Base-by-base conservation (phyloP, 192 early-diverging fungal species). In the Tieghemiomyces parasiticus region DNA sequence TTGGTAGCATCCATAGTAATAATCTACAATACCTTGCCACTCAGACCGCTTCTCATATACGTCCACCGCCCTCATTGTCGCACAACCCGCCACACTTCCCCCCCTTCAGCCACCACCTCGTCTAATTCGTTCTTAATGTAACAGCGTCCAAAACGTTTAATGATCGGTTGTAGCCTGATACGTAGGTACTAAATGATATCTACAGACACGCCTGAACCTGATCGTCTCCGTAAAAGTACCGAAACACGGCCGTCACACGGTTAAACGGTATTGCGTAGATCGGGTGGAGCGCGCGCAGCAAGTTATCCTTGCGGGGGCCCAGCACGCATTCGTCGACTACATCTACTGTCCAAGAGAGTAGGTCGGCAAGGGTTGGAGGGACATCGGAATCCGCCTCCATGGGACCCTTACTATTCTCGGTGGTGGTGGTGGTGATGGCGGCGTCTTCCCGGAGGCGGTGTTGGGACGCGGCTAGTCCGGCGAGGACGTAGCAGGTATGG, bases 401-500 rank as follows among this genome's bases (percentile, higher is more conserved):
- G 9, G 8, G 9, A 19, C 38, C 16, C 38, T 8, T 16, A 44
- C 9, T 16, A 44, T 12, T 44, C 8, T 44, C 9, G 16, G 8
- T 16, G 9, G 38, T 16, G 9, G 16, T 44, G 38, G 38, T 44
- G 9, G 16, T 44, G 16, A 44, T 8, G 9, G 16, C 9, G 9
- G 38, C 8, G 16, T 44, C 38, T 8, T 44, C 38, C 19, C 20
- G 0, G 50, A 85, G 75, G 24, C 82, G 71, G 64, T 96, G 81
- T 62, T 96, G 95, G 6, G 87, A 73, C 24, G 82, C 63, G 4
- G 93, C 91, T 26, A 99, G 69, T 0, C 95, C 95, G 51, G 77
- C 77, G 35, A 99, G 74, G 28, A 82, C 81, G 65, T 99, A 99
- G 61, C 91, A 93, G 35, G 92, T 92, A 63, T 99, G 95, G 70